Base-by-base conservation (phyloP, 208 protist genomes). In the Naegleria lovaniensis region DNA sequence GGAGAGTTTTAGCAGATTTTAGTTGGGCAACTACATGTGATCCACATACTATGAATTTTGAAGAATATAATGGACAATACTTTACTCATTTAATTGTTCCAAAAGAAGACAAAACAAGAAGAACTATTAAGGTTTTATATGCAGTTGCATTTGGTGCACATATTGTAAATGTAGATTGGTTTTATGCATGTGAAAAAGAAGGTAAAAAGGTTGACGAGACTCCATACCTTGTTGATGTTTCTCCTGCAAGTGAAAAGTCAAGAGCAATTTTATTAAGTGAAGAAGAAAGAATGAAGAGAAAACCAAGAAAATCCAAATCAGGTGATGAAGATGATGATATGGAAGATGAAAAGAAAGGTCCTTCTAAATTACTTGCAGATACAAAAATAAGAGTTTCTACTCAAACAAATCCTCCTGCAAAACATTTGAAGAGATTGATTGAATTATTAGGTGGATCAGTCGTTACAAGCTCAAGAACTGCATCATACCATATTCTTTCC, bases 151-250 rank as follows among this genome's bases (percentile, higher is more conserved):
- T 41, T 40, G 76, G 76, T 40, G 76, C 76, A 22, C 29, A 84
- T 15, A 84, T 84, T 84, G 76, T 84, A 22, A 84, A 16, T 16
- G 76, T 41, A 5, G 76, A 84, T 84, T 84, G 76, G 76, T 41
- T 84, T 15, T 40, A 84, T 15, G 76, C 76, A 84, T 84, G 76
- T 84, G 29, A 41, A 84, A 40, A 84, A 39, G 33, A 84, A 84
- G 76, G 38, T 41, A 40, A 40, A 84, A 33, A 84, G 11, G 76
- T 84, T 40, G 29, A 84, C 15, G 76, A 84, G 33, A 15, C 16
- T 38, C 76, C 76, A 33, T 84, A 84, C 29, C 29, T 36, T 2
- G 76, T 84, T 41, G 38, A 84, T 41, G 16, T 84, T 39, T 84
- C 76, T 16, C 25, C 16, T 38, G 11, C 15, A 38, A 39, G 22